These are phyloP conservation scores for Protomyces gravidus DNA, from an alignment of 1,139 yeast species.

Conservation along the genomic window DNA sequence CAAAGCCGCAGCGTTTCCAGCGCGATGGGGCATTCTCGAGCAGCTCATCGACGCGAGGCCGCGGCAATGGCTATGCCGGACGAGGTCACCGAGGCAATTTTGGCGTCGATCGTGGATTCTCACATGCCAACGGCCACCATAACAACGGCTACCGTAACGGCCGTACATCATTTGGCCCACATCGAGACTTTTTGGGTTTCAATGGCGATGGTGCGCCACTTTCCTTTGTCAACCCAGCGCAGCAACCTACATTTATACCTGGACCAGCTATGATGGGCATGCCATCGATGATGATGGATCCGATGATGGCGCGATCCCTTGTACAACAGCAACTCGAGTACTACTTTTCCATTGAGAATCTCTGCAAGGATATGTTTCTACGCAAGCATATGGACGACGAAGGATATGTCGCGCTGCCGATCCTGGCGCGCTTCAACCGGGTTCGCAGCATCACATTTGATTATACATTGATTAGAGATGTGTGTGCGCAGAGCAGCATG, in stretches of 20 bases:
- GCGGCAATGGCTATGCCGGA: conserved; percentile 12
- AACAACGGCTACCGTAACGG: background rate
- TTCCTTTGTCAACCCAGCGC: conserved; percentile 24
- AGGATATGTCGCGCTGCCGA: conserved; percentile 64
- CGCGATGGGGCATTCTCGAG: background rate
- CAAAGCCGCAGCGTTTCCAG: background rate
- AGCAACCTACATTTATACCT: background rate
- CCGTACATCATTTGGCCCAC: background rate
- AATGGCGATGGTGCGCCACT: background rate
- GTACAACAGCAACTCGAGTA: conserved; percentile 48
- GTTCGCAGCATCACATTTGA: conserved; percentile 57
- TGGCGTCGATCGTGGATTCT: too few species aligned
- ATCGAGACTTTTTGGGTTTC: background rate
- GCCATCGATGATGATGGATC: conserved; percentile 21
- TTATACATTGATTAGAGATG: conserved; percentile 47
- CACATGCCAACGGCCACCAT: background rate
- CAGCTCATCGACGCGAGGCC: conserved; percentile 1
- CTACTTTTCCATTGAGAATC: conserved; percentile 81
- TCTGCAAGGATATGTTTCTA: conserved; percentile 72
- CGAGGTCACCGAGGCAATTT: conserved; percentile 24
- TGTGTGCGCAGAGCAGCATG: conserved; percentile 45
- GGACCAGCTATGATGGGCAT: background rate
- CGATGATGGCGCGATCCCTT: conserved; percentile 19
- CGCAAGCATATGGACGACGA: conserved; percentile 73
- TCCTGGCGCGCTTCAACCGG: conserved; percentile 69